Evolutionary conservation across 2,329 filamentous ascomycete species (phyloP).

Genomic region (Pseudogymnoascus sp.): DNA sequence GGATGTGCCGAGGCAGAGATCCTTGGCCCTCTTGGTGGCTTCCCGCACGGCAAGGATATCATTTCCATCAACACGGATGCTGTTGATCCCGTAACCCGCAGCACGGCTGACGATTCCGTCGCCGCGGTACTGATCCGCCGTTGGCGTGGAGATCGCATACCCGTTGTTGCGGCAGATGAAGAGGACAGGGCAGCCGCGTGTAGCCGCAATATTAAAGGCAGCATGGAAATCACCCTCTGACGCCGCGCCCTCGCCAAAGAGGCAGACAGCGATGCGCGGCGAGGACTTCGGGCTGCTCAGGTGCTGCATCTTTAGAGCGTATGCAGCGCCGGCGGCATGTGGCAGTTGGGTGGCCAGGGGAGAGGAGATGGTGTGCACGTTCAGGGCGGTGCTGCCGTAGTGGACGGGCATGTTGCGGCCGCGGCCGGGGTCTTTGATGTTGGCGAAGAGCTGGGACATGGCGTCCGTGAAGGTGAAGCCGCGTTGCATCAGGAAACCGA

Average conservation of each 20-base stretch:
- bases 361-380: constrained; percentile 86
- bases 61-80: constrained; percentile 87
- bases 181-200: constrained; percentile 74
- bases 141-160: constrained; percentile 83
- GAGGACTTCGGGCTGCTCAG: constrained; percentile 60
- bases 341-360: constrained; percentile 83
- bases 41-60: constrained; percentile 84
- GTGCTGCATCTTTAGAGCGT: constrained; percentile 75
- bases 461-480: constrained; percentile 83
- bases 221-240: constrained; percentile 90
- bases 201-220: constrained; percentile 83
- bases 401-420: constrained; percentile 97
- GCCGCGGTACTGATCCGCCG: constrained; percentile 81
- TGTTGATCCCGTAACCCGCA: constrained; percentile 88
- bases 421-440: constrained; percentile 66
- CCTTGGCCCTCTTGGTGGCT: constrained; percentile 66
- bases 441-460: constrained; percentile 92
- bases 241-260: constrained; percentile 85
- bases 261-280: constrained; percentile 66
- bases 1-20: constrained; percentile 53
- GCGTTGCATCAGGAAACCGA: constrained; percentile 81
- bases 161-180: constrained; percentile 93
- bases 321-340: constrained; percentile 78
- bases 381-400: constrained; percentile 75
- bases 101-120: constrained; percentile 84